A percentile compares a stretch with the other conserved stretches of the same genome.
Conservation (phyloP, 768 basidiomycete genomes). For the Agaricus blazei region DNA sequence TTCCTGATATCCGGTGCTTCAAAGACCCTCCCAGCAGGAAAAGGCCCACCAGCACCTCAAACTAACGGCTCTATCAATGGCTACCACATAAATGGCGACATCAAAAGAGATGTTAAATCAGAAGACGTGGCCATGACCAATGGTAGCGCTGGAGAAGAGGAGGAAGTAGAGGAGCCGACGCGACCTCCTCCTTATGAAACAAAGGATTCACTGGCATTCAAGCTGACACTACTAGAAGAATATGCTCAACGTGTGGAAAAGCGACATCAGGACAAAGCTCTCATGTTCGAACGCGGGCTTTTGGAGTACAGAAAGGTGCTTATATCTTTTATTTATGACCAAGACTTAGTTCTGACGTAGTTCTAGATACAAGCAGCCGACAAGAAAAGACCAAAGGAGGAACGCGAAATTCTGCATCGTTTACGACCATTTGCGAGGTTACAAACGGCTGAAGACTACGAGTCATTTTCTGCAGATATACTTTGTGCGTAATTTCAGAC, state of each 20-base stretch:
- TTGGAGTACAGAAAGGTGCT: constrained; percentile 92
- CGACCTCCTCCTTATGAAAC: constrained; percentile 82
- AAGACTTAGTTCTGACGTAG: constrained; percentile 8
- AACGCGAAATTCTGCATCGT: constrained; percentile 85
- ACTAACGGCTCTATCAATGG: constrained; percentile 43
- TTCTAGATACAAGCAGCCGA: constrained; percentile 83
- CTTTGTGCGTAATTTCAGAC: constrained; percentile 57
- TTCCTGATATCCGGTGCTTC: constrained; percentile 19
- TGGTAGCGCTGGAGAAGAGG: constrained; percentile 49
- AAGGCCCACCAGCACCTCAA: constrained; percentile 24
- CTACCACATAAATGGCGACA: constrained; percentile 34
- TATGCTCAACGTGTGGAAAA: constrained; percentile 87
- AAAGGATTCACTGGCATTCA: constrained; percentile 77
- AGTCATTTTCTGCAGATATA: constrained; percentile 81
- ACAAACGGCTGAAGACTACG: constrained; percentile 90
- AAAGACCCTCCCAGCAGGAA: constrained; percentile 28
- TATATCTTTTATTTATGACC: background rate
- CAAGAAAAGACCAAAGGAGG: constrained; percentile 86
- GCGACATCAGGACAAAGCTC: constrained; percentile 75
- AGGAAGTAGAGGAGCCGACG: constrained; percentile 56
- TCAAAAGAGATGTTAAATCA: constrained; percentile 34
- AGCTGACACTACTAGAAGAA: constrained; percentile 84
- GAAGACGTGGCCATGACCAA: constrained; percentile 46
- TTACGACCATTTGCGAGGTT: constrained; percentile 87
- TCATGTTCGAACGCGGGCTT: constrained; percentile 90